A percentile compares a stretch with the other conserved stretches of the same genome.
Conservation (phyloP, 257 asterid species). For the Cruciata laevipes region DNA sequence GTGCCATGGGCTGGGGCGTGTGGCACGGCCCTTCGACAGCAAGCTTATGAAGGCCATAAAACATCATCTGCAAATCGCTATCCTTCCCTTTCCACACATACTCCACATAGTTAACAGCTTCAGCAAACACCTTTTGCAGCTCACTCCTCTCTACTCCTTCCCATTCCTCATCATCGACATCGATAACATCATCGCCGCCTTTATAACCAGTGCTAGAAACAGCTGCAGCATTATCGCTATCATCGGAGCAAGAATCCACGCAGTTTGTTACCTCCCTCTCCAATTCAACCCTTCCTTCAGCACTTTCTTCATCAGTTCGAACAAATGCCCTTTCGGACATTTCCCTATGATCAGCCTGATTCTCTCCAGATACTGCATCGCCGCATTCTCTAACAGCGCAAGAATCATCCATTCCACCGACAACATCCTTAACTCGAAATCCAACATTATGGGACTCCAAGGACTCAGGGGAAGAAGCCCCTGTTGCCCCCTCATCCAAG, state of each 20-base stretch:
- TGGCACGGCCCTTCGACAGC: conserved; percentile 86
- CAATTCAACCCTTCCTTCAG: neutral
- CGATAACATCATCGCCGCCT: conserved; percentile 25
- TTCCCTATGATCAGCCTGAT: too few species aligned
- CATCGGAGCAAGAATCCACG: conserved; percentile 8
- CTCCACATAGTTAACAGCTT: conserved; percentile 65
- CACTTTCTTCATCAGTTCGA: neutral
- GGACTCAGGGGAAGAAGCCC: conserved; percentile 11
- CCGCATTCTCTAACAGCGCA: neutral
- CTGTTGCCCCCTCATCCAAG: conserved; percentile 8
- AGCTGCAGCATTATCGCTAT: conserved; percentile 12
- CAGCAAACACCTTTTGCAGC: conserved; percentile 65
- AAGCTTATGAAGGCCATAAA: conserved; percentile 72
- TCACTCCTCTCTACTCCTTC: conserved; percentile 92
- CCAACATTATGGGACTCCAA: neutral
- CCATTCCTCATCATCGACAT: conserved; percentile 73
- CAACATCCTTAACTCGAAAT: neutral
- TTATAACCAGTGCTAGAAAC: neutral
- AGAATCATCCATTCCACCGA: conserved; percentile 7
- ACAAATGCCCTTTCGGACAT: neutral
- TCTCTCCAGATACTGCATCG: neutral
- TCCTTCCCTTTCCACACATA: conserved; percentile 39
- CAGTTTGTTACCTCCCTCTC: conserved; percentile 2
- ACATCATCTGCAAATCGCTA: conserved; percentile 51
- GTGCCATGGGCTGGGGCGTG: conserved; percentile 76